A percentile compares a stretch with the other conserved stretches of the same genome.
Evolutionary conservation across 2,329 filamentous ascomycete genomes (phyloP).

Genomic region (Verticillium zaregamsianum): DNA sequence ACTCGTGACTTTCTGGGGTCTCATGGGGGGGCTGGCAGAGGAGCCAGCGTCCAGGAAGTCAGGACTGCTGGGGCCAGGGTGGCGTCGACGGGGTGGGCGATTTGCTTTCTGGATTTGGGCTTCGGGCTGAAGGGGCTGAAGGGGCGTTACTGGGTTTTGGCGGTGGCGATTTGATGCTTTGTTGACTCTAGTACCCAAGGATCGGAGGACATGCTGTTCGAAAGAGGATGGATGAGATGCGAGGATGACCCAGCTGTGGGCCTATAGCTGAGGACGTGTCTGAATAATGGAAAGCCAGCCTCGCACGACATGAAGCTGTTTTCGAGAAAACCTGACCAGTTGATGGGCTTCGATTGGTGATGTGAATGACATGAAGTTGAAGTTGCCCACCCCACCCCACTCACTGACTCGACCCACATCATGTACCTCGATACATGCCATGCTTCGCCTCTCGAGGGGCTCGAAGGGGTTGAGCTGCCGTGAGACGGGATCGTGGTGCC

Average conservation of each 20-base stretch:
- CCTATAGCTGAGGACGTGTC: neutral
- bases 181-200: neutral
- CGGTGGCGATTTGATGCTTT: neutral
- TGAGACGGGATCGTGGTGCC: too few species aligned
- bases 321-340: neutral
- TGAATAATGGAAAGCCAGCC: neutral
- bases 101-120: neutral
- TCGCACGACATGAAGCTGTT: neutral
- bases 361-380: neutral
- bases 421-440: too few species aligned
- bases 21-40: neutral
- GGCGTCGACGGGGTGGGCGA: neutral
- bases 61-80: neutral
- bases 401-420: too few species aligned
- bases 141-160: neutral
- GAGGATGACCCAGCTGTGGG: neutral
- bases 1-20: slow-evolving; percentile 2
- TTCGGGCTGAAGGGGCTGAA: neutral
- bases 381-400: neutral
- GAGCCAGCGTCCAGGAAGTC: slow-evolving; percentile 5
- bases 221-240: neutral
- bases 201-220: neutral
- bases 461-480: too few species aligned
- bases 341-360: too few species aligned
- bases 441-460: too few species aligned